Evolutionary conservation across 2,329 filamentous ascomycete genomes (phyloP).

Genomic region (Ophiosphaerella herpotricha): DNA sequence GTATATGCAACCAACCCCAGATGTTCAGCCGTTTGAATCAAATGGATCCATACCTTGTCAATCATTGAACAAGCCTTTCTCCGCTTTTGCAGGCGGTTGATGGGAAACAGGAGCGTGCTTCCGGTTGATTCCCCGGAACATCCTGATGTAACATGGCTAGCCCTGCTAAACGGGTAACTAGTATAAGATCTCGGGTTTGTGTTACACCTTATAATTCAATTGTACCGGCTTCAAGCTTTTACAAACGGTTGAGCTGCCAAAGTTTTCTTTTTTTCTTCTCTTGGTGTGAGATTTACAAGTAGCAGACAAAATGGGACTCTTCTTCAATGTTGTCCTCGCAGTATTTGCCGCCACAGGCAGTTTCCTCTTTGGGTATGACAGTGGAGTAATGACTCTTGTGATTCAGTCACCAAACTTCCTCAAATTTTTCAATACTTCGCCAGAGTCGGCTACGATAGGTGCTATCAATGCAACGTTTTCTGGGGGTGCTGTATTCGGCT

Average conservation of each 20-base stretch:
- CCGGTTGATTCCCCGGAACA: conserved; percentile 22
- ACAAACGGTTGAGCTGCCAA: not conserved
- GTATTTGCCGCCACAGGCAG: conserved; percentile 52
- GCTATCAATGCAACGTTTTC: conserved; percentile 68
- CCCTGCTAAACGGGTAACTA: conserved; percentile 8
- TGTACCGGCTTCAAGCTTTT: not conserved
- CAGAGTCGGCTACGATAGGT: conserved; percentile 59
- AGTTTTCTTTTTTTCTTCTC: not conserved
- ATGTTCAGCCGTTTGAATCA: conserved; percentile 15
- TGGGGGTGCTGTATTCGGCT: conserved; percentile 61
- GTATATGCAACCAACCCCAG: conserved; percentile 20
- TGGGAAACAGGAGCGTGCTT: conserved; percentile 31
- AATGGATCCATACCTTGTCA: conserved; percentile 11
- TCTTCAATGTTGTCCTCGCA: conserved; percentile 50
- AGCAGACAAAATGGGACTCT: conserved; percentile 43
- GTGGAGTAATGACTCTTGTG: conserved; percentile 54
- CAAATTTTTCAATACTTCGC: conserved; percentile 59
- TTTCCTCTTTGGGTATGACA: conserved; percentile 44
- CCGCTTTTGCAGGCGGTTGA: not conserved
- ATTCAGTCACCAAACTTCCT: conserved; percentile 63
- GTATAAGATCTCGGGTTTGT: conserved; percentile 9
- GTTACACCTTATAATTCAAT: conserved; percentile 9
- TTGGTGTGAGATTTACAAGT: not conserved
- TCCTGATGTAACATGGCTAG: conserved; percentile 16
- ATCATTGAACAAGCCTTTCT: conserved; percentile 5